A percentile compares a stretch with the other conserved stretches of the same genome.
Evolutionary conservation across 257 asterid genomes (phyloP).

Genomic region (Capsicum pubescens): DNA sequence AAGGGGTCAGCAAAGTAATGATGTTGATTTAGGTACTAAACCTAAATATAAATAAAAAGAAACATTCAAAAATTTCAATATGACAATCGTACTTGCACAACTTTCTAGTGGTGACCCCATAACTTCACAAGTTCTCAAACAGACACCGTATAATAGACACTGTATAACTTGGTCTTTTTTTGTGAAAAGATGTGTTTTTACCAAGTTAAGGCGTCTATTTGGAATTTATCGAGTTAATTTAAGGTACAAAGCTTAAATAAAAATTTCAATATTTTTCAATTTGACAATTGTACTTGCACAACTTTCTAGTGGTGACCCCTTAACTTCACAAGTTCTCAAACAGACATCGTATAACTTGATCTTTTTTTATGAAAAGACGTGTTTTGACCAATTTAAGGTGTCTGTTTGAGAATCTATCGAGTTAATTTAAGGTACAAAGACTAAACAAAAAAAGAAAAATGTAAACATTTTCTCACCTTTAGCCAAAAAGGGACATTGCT

Average conservation of each 20-base stretch:
- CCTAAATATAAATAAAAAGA: background rate
- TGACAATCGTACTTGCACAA: background rate
- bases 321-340: background rate
- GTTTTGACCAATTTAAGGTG: background rate
- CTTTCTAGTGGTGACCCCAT: background rate
- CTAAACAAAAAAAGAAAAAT: too few species aligned
- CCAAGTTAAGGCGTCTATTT: background rate
- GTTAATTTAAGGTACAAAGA: too few species aligned
- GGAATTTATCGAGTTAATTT: background rate
- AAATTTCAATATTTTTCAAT: too few species aligned
- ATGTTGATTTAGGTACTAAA: background rate
- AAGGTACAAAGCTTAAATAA: too few species aligned
- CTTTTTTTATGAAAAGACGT: background rate
- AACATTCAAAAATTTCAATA: background rate
- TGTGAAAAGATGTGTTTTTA: background rate
- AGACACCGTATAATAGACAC: background rate
- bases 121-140: background rate
- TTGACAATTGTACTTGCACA: background rate
- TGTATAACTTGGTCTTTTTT: background rate
- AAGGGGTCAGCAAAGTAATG: background rate
- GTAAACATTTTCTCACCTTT: conserved; percentile 25
- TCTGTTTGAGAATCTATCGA: background rate
- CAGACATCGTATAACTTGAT: background rate
- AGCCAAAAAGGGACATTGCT: conserved; percentile 39
- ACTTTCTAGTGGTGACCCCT: background rate